Percentiles rank a stretch among this genome's conserved stretches.
Conservation (phyloP, 768 basidiomycete species). For the Paxillus involutus region DNA sequence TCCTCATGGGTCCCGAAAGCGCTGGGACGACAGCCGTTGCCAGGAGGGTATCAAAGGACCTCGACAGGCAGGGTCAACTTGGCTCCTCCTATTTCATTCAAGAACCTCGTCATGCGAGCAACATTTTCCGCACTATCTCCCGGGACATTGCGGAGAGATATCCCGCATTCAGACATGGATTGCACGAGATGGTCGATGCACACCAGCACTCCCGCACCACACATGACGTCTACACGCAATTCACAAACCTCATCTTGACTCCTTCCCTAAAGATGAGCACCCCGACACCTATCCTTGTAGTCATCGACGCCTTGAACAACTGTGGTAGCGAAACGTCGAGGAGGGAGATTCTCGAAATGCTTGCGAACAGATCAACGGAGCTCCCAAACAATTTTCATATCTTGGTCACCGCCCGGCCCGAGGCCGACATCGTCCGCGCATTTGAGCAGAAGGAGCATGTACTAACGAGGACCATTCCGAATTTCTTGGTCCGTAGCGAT, state of each 20-base stretch:
- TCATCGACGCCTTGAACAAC: neutral
- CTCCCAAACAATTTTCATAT: neutral
- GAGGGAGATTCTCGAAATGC: neutral
- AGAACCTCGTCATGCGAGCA: neutral
- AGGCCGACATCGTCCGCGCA: neutral
- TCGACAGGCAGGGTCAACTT: conserved; percentile 8
- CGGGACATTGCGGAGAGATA: conserved; percentile 18
- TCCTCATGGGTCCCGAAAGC: conserved; percentile 14
- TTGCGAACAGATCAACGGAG: neutral
- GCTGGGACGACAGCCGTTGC: conserved; percentile 7
- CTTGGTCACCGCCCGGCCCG: neutral
- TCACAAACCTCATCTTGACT: neutral
- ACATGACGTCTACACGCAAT: neutral
- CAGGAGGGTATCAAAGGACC: conserved; percentile 4
- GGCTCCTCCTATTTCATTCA: conserved; percentile 19
- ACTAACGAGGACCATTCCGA: neutral
- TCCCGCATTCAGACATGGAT: neutral
- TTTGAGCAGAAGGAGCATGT: neutral
- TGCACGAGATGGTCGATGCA: neutral
- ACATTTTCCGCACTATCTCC: conserved; percentile 20
- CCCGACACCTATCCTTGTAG: neutral
- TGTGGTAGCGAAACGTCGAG: neutral
- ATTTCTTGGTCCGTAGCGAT: too few species aligned
- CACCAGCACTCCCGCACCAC: neutral
- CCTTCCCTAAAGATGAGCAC: neutral